Evolutionary conservation across 495 filamentous ascomycete species (phyloP), one percentile per base, ranked within the genome.

Genomic region (Aspergillus haitiensis): DNA sequence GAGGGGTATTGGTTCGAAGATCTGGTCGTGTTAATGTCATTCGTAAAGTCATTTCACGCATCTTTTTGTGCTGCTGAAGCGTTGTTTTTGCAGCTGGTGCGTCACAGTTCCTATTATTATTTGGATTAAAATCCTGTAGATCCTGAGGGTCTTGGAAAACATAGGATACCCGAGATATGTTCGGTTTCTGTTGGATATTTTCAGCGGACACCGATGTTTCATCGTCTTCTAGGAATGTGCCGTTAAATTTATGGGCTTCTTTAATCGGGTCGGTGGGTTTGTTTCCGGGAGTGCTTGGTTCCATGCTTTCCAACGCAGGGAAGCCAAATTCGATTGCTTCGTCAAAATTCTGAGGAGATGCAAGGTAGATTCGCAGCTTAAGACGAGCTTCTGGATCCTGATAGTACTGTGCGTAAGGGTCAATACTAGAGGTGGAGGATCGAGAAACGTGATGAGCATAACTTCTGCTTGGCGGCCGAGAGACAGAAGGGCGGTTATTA

Each of bases 241-340:
- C 72, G 5, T 56, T 56, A 35, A 67, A 70, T 5, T 62, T 59
- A 1, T 34, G 60, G 18, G 45, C 18, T n/a, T 61, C 53, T 1
- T 50, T 50, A 35, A 49, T 52, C 3, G 55, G 35, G 7, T 48
- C 54, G 0, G 66, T 50, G 0, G 67, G 52, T 46, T 48, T 47
- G 11, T 44, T 45, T 45, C 73, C 56, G 51, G 67, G 64, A 31
- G 66, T 52, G 10, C 67, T 69, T n/a, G 74, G 72, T 35, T 66
- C 74, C 47, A 68, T 68, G 74, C 82, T 15, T 34, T 77, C 73
- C 48, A 77, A 54, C 6, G 90, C 86, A 0, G 92, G 92, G 63
- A 97, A 97, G 5, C 93, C 93, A 74, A 94, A 96, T 68, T 94
- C 90, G 54, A 97, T 82, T 1, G 91, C 92, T 75, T 97, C 93